Conservation (phyloP, 768 basidiomycete genomes). For the Obba rivulosa region DNA sequence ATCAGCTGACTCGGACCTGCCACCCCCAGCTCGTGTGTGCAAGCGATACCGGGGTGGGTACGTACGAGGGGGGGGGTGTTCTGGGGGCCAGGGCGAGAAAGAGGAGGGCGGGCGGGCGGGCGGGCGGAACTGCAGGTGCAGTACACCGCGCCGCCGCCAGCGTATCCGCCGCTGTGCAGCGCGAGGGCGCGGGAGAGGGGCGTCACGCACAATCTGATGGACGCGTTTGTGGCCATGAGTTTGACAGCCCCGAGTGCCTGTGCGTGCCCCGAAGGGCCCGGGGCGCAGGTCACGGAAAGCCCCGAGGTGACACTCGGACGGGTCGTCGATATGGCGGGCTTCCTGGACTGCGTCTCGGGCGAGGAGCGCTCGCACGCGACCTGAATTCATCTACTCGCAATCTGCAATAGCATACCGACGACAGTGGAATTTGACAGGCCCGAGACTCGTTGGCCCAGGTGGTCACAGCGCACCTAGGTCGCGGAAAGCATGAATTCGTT, state of each 20-base stretch:
- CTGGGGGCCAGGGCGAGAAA: not conserved
- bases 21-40: not conserved
- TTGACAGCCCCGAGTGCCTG: constrained; percentile 4
- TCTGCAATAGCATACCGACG: no score
- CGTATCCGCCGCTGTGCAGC: constrained; percentile 47
- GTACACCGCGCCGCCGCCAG: constrained; percentile 44
- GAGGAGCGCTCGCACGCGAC: no score
- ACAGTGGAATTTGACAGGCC: no score
- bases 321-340: constrained; percentile 29
- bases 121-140: not conserved
- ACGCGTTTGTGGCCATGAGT: constrained; percentile 49
- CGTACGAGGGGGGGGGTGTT: not conserved
- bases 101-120: not conserved
- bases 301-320: constrained; percentile 32
- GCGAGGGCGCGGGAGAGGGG: constrained; percentile 31
- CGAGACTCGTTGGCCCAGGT: no score
- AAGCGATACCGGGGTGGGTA: not conserved
- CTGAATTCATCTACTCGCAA: no score
- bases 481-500: no score
- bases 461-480: no score
- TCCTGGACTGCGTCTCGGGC: constrained; percentile 16
- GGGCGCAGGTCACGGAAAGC: not conserved
- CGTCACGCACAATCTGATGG: constrained; percentile 50
- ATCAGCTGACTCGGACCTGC: constrained; percentile 1
- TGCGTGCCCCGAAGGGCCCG: constrained; percentile 1